Evolutionary conservation across 371 early-diverging fungal genomes (phyloP).

Genomic region (Mucor lusitanicus): DNA sequence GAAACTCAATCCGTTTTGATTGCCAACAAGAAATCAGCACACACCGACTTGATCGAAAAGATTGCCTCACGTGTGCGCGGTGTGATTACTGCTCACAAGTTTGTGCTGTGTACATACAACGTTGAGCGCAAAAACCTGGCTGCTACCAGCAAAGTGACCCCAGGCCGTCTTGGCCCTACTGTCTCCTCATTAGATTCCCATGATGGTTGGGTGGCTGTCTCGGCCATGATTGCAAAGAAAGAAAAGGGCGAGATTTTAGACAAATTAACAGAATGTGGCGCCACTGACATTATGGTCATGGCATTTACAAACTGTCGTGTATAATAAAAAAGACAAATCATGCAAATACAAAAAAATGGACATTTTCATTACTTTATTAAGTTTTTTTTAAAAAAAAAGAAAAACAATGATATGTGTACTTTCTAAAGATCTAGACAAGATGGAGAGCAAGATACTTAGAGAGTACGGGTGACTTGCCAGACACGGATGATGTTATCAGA

Average conservation of each 20-base stretch:
- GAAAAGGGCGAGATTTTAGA: slow-evolving; percentile 89
- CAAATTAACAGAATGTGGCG: slow-evolving; percentile 84
- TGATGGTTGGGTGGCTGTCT: slow-evolving; percentile 88
- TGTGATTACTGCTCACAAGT: slow-evolving; percentile 85
- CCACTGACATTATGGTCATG: slow-evolving; percentile 89
- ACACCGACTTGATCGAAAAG: slow-evolving; percentile 70
- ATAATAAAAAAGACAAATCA: slow-evolving; percentile 13
- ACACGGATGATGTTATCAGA: slow-evolving; percentile 95
- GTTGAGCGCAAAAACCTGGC: slow-evolving; percentile 64
- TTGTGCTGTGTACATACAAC: slow-evolving; percentile 91
- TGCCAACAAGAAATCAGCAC: slow-evolving; percentile 62
- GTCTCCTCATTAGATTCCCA: slow-evolving; percentile 82
- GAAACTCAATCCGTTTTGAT: slow-evolving; percentile 89
- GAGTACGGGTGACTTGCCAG: slow-evolving; percentile 83
- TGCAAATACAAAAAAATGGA: neutral
- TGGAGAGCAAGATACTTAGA: slow-evolving; percentile 26
- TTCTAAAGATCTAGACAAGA: too few species aligned
- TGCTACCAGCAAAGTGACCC: slow-evolving; percentile 76
- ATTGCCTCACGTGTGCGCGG: slow-evolving; percentile 87
- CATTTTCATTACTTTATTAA: neutral
- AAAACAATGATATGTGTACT: neutral
- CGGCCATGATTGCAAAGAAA: slow-evolving; percentile 84
- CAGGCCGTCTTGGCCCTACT: slow-evolving; percentile 92
- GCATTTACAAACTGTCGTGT: slow-evolving; percentile 80
- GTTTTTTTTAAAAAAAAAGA: neutral